These are phyloP conservation scores for Henckelia pumila DNA, from an alignment of 257 asterid genomes.

Conservation along the genomic window DNA sequence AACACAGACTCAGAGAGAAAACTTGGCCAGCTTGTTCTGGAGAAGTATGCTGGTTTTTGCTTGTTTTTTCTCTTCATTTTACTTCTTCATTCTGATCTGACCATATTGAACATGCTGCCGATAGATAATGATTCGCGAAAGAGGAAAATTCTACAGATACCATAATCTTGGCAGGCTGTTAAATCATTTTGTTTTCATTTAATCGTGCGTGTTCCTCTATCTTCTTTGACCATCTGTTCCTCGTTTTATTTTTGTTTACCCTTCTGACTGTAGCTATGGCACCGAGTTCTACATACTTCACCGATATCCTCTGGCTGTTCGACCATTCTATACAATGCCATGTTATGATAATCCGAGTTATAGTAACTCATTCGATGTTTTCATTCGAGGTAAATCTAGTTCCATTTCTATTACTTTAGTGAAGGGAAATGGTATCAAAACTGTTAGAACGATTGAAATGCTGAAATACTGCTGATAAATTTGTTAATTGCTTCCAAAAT, in stretches of 20 bases:
- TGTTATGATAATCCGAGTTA: slow-evolving; percentile 57
- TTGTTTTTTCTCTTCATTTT: slow-evolving; percentile 1
- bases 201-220: slow-evolving; percentile 5
- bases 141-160: background rate
- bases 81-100: background rate
- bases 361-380: slow-evolving; percentile 91
- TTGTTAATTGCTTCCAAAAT: background rate
- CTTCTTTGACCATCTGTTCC: background rate
- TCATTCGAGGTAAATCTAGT: slow-evolving; percentile 62
- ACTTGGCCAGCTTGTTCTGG: slow-evolving; percentile 80
- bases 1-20: slow-evolving; percentile 85
- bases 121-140: background rate
- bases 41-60: slow-evolving; percentile 49
- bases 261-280: slow-evolving; percentile 52
- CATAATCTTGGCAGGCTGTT: too few species aligned
- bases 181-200: background rate
- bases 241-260: background rate
- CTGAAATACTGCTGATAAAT: background rate
- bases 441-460: background rate
- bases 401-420: background rate
- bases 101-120: background rate
- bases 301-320: slow-evolving; percentile 78
- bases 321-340: slow-evolving; percentile 96
- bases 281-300: slow-evolving; percentile 97
- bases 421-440: background rate